Evolutionary conservation across 495 filamentous ascomycete genomes (phyloP).

Genomic region (Penicillium waksmanii): DNA sequence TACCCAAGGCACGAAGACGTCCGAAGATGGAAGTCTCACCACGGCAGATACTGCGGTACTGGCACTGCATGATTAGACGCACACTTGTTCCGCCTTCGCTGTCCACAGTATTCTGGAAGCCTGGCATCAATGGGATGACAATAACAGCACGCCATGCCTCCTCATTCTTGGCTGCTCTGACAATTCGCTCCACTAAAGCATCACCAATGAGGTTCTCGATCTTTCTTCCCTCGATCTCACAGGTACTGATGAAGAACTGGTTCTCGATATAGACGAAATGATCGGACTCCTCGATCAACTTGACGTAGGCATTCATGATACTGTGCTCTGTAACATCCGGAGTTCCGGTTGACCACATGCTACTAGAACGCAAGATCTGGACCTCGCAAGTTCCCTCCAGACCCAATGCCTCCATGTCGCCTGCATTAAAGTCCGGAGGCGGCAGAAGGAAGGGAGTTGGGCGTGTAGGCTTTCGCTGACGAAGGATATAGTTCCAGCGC

Average conservation of each 20-base stretch:
- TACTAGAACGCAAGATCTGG: slow-evolving; percentile 89
- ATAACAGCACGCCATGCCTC: slow-evolving; percentile 96
- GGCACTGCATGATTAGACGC: slow-evolving; percentile 95
- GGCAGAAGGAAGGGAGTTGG: slow-evolving; percentile 93
- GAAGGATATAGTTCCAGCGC: slow-evolving; percentile 96
- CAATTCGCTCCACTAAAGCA: slow-evolving; percentile 89
- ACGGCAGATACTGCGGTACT: slow-evolving; percentile 95
- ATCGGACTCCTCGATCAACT: slow-evolving; percentile 91
- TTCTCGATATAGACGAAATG: slow-evolving; percentile 99
- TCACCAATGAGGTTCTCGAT: slow-evolving; percentile 95
- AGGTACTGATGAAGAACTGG: slow-evolving; percentile 97
- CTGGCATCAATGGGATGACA: slow-evolving; percentile 93
- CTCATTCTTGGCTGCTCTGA: slow-evolving; percentile 77
- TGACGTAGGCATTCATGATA: slow-evolving; percentile 94
- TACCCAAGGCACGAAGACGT: slow-evolving; percentile 74
- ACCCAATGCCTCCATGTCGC: slow-evolving; percentile 84
- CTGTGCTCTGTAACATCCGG: slow-evolving; percentile 82
- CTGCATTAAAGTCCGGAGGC: slow-evolving; percentile 84
- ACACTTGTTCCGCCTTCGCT: slow-evolving; percentile 92
- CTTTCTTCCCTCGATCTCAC: slow-evolving; percentile 80
- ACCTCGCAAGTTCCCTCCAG: slow-evolving; percentile 94
- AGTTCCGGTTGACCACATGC: slow-evolving; percentile 89
- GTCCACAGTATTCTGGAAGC: slow-evolving; percentile 97
- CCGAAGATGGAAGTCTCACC: slow-evolving; percentile 94
- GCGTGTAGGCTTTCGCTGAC: slow-evolving; percentile 89